These are phyloP conservation scores for Avena atlantica DNA, from an alignment of 176 grass and related monocot genomes.

Conservation along the genomic window DNA sequence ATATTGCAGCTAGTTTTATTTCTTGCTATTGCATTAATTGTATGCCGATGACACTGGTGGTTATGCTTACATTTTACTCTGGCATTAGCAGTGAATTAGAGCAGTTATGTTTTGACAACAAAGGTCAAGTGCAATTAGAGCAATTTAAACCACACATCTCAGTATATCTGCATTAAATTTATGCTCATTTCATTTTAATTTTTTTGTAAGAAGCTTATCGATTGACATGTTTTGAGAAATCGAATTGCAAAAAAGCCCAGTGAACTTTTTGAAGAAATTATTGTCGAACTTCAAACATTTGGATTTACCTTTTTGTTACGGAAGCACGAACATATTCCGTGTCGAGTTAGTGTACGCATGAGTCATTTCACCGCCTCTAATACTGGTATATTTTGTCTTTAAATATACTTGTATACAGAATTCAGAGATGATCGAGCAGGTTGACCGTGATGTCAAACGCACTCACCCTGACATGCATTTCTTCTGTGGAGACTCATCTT, in stretches of 20 bases:
- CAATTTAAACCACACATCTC: not conserved
- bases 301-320: not conserved
- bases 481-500: conserved; percentile 73
- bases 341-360: not conserved
- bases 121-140: not conserved
- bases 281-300: not conserved
- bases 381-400: conserved; percentile 12
- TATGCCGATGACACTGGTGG: not conserved
- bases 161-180: not conserved
- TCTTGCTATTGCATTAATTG: not conserved
- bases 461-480: conserved; percentile 96
- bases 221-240: not conserved
- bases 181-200: not conserved
- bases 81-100: not conserved
- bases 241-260: not conserved
- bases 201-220: not conserved
- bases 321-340: not conserved
- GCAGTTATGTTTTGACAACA: conserved; percentile 28
- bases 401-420: conserved; percentile 35
- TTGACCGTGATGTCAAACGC: conserved; percentile 92
- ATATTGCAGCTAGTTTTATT: not conserved
- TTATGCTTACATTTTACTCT: not conserved
- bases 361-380: not conserved
- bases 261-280: conserved; percentile 17
- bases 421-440: conserved; percentile 84